These are phyloP conservation scores for Rhynchospora pubera DNA, from an alignment of 176 grass and related monocot species.

Conservation along the genomic window DNA sequence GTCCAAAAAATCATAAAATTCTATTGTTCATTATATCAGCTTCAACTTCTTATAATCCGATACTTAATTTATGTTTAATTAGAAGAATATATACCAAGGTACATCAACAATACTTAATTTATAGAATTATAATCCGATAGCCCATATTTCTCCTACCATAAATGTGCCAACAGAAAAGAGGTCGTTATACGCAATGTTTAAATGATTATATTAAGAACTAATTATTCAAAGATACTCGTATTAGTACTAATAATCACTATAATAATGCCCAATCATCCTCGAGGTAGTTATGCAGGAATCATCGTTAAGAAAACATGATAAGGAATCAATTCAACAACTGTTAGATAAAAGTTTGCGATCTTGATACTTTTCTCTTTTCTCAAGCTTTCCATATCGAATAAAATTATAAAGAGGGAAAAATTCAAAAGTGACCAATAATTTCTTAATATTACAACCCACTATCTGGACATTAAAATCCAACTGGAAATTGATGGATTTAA, in stretches of 20 bases:
- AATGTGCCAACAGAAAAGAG: neutral
- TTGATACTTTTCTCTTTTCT: constrained; percentile 10
- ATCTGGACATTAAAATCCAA: neutral
- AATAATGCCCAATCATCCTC: constrained; percentile 1
- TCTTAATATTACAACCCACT: neutral
- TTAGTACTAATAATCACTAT: neutral
- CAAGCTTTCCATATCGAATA: neutral
- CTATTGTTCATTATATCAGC: too few species aligned
- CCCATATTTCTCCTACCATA: neutral
- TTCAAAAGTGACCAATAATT: neutral
- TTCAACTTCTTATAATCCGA: neutral
- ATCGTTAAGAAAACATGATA: constrained; percentile 20
- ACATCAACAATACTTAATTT: neutral
- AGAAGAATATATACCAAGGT: neutral
- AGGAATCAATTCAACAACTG: constrained; percentile 19
- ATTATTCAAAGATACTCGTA: neutral
- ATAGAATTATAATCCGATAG: neutral
- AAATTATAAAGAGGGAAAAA: neutral
- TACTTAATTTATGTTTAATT: neutral
- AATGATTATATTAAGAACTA: neutral
- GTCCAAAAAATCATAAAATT: too few species aligned
- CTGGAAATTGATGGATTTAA: neutral
- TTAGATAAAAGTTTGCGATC: constrained; percentile 25
- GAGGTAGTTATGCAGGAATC: constrained; percentile 13
- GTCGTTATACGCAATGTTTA: neutral